phyloP scores from a whole-genome alignment of 2,329 filamentous ascomycete genomes.

The Orbilia ellipsospora region DNA sequence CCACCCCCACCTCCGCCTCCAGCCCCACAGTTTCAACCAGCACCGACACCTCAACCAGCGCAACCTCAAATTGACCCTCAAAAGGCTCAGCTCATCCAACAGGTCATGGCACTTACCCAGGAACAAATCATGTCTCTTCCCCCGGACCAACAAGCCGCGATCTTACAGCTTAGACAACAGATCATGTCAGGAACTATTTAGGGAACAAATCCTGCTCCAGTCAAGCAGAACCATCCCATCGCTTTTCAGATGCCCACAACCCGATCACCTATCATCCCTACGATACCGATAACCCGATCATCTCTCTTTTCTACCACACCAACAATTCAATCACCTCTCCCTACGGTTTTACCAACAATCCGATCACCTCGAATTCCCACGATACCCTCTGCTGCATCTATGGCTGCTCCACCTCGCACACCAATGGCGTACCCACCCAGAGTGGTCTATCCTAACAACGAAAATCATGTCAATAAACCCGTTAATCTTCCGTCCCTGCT shows the following conservation, averaged over 20 bases:
- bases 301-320: not conserved
- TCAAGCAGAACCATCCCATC: conserved; percentile 11
- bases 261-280: not conserved
- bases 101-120: conserved; percentile 71
- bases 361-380: not conserved
- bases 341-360: no score
- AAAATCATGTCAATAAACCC: conserved; percentile 32
- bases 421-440: not conserved
- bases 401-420: conserved; percentile 37
- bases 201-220: conserved; percentile 43
- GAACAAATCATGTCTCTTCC: conserved; percentile 71
- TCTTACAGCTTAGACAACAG: conserved; percentile 70
- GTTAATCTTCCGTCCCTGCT: conserved; percentile 12
- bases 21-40: conserved; percentile 59
- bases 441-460: conserved; percentile 5
- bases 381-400: conserved; percentile 35
- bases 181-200: conserved; percentile 62
- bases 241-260: conserved; percentile 7
- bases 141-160: conserved; percentile 69
- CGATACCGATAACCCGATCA: not conserved
- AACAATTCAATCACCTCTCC: not conserved
- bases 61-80: conserved; percentile 62
- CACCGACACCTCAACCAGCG: conserved; percentile 56
- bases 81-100: conserved; percentile 70
- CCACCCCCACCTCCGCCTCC: conserved; percentile 59